These are phyloP conservation scores for Colletotrichum lindemuthianum DNA, from an alignment of 2,329 filamentous ascomycete species.

Conservation along the genomic window DNA sequence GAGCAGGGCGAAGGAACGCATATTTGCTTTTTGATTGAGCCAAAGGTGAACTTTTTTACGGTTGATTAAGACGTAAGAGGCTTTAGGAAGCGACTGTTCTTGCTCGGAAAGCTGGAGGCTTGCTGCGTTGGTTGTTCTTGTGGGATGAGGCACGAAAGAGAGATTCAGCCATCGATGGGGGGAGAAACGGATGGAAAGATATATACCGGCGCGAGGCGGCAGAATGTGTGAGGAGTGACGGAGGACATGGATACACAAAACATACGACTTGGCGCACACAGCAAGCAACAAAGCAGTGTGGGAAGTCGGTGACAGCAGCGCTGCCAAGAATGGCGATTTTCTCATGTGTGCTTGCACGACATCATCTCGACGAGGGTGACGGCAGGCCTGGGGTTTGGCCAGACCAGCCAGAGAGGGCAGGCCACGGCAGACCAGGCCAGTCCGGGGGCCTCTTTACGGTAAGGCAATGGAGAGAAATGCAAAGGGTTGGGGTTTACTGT, in stretches of 20 bases:
- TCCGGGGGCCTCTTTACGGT: background rate
- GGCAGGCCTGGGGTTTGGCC: constrained; percentile 14
- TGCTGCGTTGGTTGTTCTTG: background rate
- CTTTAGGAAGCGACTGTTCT: constrained; percentile 21
- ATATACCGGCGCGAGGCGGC: constrained; percentile 18
- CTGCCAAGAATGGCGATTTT: constrained; percentile 34
- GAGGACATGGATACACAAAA: background rate
- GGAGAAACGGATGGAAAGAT: constrained; percentile 10
- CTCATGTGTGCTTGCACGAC: constrained; percentile 23
- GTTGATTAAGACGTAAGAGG: background rate
- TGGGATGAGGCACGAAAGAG: constrained; percentile 8
- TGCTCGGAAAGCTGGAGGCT: constrained; percentile 8
- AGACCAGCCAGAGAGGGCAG: background rate
- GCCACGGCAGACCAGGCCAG: background rate
- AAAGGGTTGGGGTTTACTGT: constrained; percentile 20
- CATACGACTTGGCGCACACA: constrained; percentile 26
- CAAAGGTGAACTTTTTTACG: background rate
- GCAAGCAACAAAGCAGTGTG: constrained; percentile 2
- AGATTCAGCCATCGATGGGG: background rate
- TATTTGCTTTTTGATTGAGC: constrained; percentile 23
- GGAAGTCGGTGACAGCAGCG: constrained; percentile 32
- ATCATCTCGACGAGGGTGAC: constrained; percentile 29
- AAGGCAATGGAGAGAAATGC: background rate
- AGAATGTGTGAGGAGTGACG: constrained; percentile 18
- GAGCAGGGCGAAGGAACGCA: constrained; percentile 40